Base-by-base conservation (phyloP, 768 basidiomycete species). In the Daedalea quercina region DNA sequence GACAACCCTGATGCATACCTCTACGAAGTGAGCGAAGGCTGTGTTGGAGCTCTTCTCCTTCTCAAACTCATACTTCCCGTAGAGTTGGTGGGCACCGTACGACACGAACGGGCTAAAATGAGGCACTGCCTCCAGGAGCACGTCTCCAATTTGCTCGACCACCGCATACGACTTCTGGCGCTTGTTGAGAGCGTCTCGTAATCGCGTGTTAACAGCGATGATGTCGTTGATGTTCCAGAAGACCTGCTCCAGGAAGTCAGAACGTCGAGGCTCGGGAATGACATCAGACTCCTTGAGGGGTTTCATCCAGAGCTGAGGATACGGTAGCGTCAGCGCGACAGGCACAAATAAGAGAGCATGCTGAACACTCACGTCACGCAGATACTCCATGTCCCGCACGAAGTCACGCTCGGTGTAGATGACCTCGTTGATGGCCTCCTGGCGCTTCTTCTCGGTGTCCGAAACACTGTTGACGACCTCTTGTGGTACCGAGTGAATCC, bases 41-140 rank as follows among this genome's bases (percentile, higher is more conserved):
- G 87, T 81, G 70, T 99, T 99, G 47, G 84, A 79, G 51, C 79
- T 84, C 75, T 97, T 98, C 77, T 98, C 96, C 77, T 91, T 95
- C 75, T 99, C 96, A 67, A 99, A 98, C 71, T 97, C 94, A 66
- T 92, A 97, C 70, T 98, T 99, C 12, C 96, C 96, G 64, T 95
- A 97, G 52, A 97, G 73, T 68, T 99, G 96, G 65, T 98, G 95
- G 9, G 93, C 85, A 42, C 95, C 96, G 63, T 98, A 99, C 31
- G 82, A 82, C 45, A 98, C 94, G 63, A 97, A 99, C 1, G 96
- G 96, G 9, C 75, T 80, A 60, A 99, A 96, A 64, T 87, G 79
- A 0, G 90, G 90, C 1, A 94, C 90, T 20, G 79, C 73, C 28
- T 98, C 94, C 43, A 92, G 70, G 23, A 97, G 78, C 54, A 98